These are phyloP conservation scores for Exsudoporus frostii DNA, from an alignment of 768 basidiomycete genomes.

Conservation along the genomic window DNA sequence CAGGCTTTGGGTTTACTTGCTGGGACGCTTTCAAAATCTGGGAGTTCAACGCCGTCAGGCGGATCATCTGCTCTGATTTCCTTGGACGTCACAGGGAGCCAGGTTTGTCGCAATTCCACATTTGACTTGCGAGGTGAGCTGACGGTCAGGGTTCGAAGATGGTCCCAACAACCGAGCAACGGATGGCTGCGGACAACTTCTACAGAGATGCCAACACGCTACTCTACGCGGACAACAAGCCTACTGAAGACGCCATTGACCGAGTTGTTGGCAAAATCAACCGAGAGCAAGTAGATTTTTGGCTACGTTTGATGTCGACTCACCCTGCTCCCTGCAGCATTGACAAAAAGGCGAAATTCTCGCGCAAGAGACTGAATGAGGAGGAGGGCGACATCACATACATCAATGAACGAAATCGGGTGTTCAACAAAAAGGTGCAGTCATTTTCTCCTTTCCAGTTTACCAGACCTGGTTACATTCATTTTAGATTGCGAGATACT, in stretches of 20 bases:
- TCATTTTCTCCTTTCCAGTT: not conserved
- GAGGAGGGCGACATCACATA: slow-evolving; percentile 97
- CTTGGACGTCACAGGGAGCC: slow-evolving; percentile 49
- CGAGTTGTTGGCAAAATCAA: slow-evolving; percentile 89
- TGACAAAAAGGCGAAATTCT: slow-evolving; percentile 88
- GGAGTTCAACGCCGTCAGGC: slow-evolving; percentile 28
- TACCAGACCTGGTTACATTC: not conserved
- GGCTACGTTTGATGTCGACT: not conserved
- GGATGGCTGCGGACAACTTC: slow-evolving; percentile 70
- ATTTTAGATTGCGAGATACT: slow-evolving; percentile 82
- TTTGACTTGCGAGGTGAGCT: not conserved
- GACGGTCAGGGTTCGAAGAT: slow-evolving; percentile 34
- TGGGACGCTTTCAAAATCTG: slow-evolving; percentile 54
- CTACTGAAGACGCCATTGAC: slow-evolving; percentile 93
- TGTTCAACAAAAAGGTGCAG: slow-evolving; percentile 93
- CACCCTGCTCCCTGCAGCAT: slow-evolving; percentile 45
- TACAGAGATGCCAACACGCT: slow-evolving; percentile 94
- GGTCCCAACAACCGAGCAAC: slow-evolving; percentile 56
- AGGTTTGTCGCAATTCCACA: slow-evolving; percentile 31
- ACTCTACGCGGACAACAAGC: slow-evolving; percentile 93
- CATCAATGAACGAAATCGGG: slow-evolving; percentile 97
- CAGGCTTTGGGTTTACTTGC: slow-evolving; percentile 71
- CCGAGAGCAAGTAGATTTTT: slow-evolving; percentile 64
- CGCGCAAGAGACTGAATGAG: slow-evolving; percentile 85
- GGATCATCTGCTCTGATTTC: slow-evolving; percentile 40